Base-by-base conservation (phyloP, 1,284 basidiomycete genomes). In the Ceratobasidium sp. region DNA sequence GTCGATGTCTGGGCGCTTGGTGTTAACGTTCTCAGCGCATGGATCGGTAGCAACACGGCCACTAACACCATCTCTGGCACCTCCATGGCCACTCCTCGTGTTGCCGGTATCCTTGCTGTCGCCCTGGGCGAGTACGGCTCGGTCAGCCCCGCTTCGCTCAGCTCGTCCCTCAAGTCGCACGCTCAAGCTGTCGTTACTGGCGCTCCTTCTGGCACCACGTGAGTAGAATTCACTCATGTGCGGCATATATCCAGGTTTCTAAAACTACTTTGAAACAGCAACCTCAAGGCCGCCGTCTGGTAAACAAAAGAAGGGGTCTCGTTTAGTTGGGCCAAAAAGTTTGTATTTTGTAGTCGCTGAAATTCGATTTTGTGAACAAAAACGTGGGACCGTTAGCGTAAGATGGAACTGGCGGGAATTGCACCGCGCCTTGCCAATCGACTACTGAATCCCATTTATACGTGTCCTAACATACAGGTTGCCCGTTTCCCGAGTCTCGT, bases 11-110 rank as follows among this genome's bases (percentile, higher is more conserved):
- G 75, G 76, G 58, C 78, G n/a, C 81, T 82, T 81, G 90, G 90
- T 80, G 84, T 95, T 79, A 93, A 93, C 86, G 94, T 96, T 81
- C 84, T 91, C 3, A 94, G 93, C 45, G 94, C 92, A 77, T 95
- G 90, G 87, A 93, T 86, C 78, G 89, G 89, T 35, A 86, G 89
- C 73, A 83, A 81, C 71, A 82, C 81, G 17, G 88, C 91, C 65
- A 87, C 86, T 79, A 90, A 92, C 84, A 94, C 91, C 26, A 89
- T 95, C 80, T 93, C 90, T 3, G 90, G 90, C 35, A 92, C 91
- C 28, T 92, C 90, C 20, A 92, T 92, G 91, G 91, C 90, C 3
- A 49, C 58, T 47, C 64, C 75, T 53, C 56, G 53, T 37, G 75
- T 76, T 51, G 75, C 75, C 37, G 64, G 75, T 11, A 28, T 31